Evolutionary conservation across 768 basidiomycete species (phyloP).

Genomic region (Rhizopogon rudus): DNA sequence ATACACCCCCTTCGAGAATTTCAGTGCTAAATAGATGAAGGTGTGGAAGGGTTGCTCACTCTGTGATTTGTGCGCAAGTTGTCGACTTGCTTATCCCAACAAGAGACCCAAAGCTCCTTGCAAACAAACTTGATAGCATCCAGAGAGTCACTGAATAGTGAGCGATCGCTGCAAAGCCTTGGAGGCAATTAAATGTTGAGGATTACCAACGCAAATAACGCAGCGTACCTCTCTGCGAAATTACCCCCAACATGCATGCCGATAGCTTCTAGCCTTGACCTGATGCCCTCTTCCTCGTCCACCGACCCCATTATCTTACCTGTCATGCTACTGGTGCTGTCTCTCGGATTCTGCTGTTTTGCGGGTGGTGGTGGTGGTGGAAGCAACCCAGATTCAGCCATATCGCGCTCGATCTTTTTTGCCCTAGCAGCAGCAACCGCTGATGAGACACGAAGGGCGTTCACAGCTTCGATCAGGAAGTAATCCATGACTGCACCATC

Average conservation of each 20-base stretch:
- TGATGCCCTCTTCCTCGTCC: conserved; percentile 69
- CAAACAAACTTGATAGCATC: conserved; percentile 95
- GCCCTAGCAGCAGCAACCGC: conserved; percentile 62
- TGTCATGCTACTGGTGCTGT: conserved; percentile 29
- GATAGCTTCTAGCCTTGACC: conserved; percentile 71
- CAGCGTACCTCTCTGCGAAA: conserved; percentile 73
- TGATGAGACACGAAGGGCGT: conserved; percentile 69
- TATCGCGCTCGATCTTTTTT: conserved; percentile 70
- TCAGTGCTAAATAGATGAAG: neutral
- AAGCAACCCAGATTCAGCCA: conserved; percentile 74
- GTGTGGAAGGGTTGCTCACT: conserved; percentile 37
- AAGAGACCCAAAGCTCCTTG: conserved; percentile 91
- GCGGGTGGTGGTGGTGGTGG: conserved; percentile 42
- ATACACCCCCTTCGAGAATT: conserved; percentile 68
- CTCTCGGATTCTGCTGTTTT: conserved; percentile 28
- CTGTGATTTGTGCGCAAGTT: conserved; percentile 94
- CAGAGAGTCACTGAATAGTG: conserved; percentile 75
- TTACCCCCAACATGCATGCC: conserved; percentile 85
- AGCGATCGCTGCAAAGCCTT: conserved; percentile 73
- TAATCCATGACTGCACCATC: conserved; percentile 78
- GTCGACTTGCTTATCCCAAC: conserved; percentile 94
- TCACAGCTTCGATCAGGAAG: conserved; percentile 77
- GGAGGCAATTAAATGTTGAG: neutral
- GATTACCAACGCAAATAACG: neutral
- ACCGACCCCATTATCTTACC: conserved; percentile 14